Evolutionary conservation across 768 basidiomycete species (phyloP), one percentile per base, ranked within the genome.

Genomic region (Amanita pseudoporphyria): DNA sequence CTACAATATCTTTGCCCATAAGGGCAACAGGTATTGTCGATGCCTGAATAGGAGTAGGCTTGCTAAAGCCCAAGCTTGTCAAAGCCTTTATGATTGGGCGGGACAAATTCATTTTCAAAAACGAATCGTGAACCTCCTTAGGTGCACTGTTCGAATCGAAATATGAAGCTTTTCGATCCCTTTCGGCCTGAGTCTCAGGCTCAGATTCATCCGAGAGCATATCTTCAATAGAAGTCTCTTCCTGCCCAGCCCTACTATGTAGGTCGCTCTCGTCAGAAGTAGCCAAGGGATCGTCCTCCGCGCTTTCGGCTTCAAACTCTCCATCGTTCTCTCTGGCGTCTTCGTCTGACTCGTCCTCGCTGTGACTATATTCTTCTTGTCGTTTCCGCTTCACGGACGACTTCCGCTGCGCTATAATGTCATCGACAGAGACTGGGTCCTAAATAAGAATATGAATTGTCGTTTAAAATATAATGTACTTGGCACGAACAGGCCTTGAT

Each of bases 11-110:
- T 62, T 96, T 93, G 45, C 96, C 96, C 19, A 94, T 64, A 16
- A 99, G 77, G 19, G 93, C 95, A 37, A 93, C 82, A 14, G 96
- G 96, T 48, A 99, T 90, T 10, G 94, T 86, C 37, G 88, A 83
- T 2, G 88, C 82, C 67, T 99, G 96, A 44, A 99, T 98, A 1
- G 96, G 96, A 1, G 96, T 99, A 6, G 96, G 96, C 28, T 77
- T 82, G 40, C 73, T 67, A 58, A 94, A 92, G 32, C 80, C 79
- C 13, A 98, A 72, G 6, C 81, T 71, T n/a, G 87, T 84, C 43
- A 98, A 69, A 12, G 94, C 87, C 60, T 93, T 95, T 45, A 96
- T 76, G 39, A 98, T 76, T 1, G 93, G 96, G 24, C 96, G 86
- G 1, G 96, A 97, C 24, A 99, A 76, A 63, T 94, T 95, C 90